phyloP scores from a whole-genome alignment of 106 monocot species.

The Hemerocallis citrina region DNA sequence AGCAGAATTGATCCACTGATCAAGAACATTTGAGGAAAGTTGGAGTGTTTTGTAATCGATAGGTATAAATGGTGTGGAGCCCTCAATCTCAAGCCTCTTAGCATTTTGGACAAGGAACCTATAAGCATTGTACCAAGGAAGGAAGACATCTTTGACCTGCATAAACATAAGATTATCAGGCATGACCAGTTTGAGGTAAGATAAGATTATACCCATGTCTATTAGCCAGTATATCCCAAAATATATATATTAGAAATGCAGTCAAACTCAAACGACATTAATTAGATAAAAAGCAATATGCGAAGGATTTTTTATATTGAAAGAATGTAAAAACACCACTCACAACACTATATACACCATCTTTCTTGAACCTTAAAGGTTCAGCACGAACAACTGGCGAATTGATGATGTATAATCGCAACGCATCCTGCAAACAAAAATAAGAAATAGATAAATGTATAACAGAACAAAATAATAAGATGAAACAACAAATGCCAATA shows the following conservation, averaged over 20 bases:
- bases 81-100: slow-evolving; percentile 84
- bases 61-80: slow-evolving; percentile 58
- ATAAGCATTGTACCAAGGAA: slow-evolving; percentile 99
- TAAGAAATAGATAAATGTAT: not conserved
- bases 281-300: not conserved
- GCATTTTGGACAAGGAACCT: slow-evolving; percentile 98
- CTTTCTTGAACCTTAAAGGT: slow-evolving; percentile 79
- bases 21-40: slow-evolving; percentile 85
- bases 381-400: slow-evolving; percentile 97
- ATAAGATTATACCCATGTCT: too few relatives aligned
- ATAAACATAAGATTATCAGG: slow-evolving; percentile 10
- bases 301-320: not conserved
- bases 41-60: slow-evolving; percentile 40
- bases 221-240: too few relatives aligned
- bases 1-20: slow-evolving; percentile 98
- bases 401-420: slow-evolving; percentile 89
- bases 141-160: slow-evolving; percentile 98
- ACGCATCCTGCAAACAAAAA: slow-evolving; percentile 58
- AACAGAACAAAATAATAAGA: too few relatives aligned
- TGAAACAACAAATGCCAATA: not conserved
- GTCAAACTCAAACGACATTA: not conserved
- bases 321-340: slow-evolving; percentile 20
- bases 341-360: slow-evolving; percentile 89
- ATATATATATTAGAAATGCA: too few relatives aligned
- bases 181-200: not conserved